These are phyloP conservation scores for Coniferiporia sulphurascens DNA, from an alignment of 1,284 basidiomycete genomes.

Conservation along the genomic window DNA sequence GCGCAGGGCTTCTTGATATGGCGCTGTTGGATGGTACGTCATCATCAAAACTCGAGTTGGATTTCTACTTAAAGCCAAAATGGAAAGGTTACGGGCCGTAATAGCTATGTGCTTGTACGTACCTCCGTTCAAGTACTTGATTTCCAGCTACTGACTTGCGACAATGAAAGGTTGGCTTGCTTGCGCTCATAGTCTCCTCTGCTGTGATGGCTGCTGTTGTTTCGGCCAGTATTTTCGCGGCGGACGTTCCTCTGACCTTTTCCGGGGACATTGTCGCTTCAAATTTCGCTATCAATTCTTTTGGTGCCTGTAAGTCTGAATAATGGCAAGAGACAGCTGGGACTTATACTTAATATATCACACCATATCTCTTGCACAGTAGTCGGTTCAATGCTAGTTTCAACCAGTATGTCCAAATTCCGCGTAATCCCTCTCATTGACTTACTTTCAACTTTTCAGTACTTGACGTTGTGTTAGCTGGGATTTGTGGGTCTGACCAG, in stretches of 20 bases:
- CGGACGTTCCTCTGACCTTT: not conserved
- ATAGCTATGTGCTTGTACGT: constrained; percentile 7
- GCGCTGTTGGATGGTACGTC: constrained; percentile 29
- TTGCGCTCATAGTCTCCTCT: constrained; percentile 20
- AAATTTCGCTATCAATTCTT: not conserved
- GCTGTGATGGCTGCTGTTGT: constrained; percentile 20
- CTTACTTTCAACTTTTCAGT: not conserved
- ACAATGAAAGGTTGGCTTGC: constrained; percentile 3
- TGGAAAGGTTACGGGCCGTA: constrained; percentile 17
- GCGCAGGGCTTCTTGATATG: constrained; percentile 30
- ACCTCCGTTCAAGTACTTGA: not conserved
- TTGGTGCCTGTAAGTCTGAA: not conserved
- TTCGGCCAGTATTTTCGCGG: constrained; percentile 20
- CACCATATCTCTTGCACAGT: not conserved
- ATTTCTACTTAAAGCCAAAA: not conserved
- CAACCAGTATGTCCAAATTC: not conserved
- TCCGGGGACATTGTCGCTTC: not conserved
- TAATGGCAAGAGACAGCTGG: not conserved
- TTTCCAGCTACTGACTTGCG: not conserved
- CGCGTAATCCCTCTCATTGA: not conserved
- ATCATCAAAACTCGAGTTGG: not conserved
- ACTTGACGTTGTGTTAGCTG: constrained; percentile 5
- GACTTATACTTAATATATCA: not conserved
- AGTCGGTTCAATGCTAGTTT: not conserved
- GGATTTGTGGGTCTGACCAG: not conserved